Base-by-base conservation (phyloP, 2,329 filamentous ascomycete species). In the Paracamarosporium sp. region DNA sequence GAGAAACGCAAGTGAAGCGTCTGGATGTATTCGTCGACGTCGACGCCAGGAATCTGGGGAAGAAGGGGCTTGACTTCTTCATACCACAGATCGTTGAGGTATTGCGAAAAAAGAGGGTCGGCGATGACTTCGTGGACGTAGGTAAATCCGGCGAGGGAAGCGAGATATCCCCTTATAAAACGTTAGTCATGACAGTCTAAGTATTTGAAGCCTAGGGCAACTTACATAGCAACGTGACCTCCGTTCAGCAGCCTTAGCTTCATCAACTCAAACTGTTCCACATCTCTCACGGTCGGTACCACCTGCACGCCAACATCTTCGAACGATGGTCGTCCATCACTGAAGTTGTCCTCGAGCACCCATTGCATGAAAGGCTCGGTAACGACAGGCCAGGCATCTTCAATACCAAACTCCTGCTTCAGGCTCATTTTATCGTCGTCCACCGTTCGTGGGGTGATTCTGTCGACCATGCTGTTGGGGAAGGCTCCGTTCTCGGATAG, bases 381-480 rank as follows among this genome's bases (percentile, higher is more conserved):
- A 44, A 71, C 68, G 13, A 71, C 68, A 20, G 68, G 68, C 68
- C 68, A 71, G 12, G 63, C 50, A 28, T 71, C 68, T 48, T 67
- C 61, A 17, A 71, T 57, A 24, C 67, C 66, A 8, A 71, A 71
- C 20, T 68, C 57, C 28, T 65, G 50, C 41, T 64, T 62, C 30
- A 71, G 60, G 50, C 48, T 59, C 51, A 48, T 17, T 40, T 65
- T 66, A 59, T 71, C 67, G 31, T 59, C 62, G 9, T 68, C 65
- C 13, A 61, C 60, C 31, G 68, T 71, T 31, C 67, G 59, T 25
- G 68, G 68, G 17, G 68, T 71, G 48, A 71, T 71, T n/a, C 68
- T 63, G 62, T 71, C 68, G 6, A 71, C 68, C 68, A 71, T 71
- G 50, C 64, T 67, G 64, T 71, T 71, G 53, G 68, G 68, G 63